Evolutionary conservation across 1,284 basidiomycete genomes (phyloP).

Genomic region (Trametes polyzona): DNA sequence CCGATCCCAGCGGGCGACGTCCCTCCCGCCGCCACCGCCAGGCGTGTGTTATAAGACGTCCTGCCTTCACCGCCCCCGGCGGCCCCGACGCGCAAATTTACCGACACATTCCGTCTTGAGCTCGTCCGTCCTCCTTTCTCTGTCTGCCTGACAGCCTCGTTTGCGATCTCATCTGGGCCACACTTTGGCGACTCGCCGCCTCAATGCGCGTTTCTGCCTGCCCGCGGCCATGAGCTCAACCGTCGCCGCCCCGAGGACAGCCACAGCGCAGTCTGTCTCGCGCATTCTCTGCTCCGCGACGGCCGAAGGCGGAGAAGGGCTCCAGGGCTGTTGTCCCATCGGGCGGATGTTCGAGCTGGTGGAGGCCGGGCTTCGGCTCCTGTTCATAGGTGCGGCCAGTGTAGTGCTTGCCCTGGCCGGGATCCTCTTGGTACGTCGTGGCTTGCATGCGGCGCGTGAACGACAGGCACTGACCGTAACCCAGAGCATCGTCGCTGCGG

Average conservation of each 20-base stretch:
- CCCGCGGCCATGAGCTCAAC: slow-evolving; percentile 19
- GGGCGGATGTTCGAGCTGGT: slow-evolving; percentile 14
- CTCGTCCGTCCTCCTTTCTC: not conserved
- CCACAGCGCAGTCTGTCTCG: slow-evolving; percentile 9
- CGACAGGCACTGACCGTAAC: not conserved
- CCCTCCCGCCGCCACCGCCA: no score
- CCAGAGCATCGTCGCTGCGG: slow-evolving; percentile 15
- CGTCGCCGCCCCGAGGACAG: slow-evolving; percentile 10
- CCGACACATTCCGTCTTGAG: not conserved
- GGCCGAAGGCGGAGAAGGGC: slow-evolving; percentile 3
- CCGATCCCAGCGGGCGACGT: slow-evolving; percentile 7
- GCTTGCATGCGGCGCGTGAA: not conserved
- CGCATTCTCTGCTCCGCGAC: slow-evolving; percentile 5
- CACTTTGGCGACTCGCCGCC: not conserved
- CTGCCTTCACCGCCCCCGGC: not conserved
- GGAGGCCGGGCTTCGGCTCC: not conserved
- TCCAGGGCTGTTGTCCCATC: slow-evolving; percentile 10
- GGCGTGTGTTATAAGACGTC: slow-evolving; percentile 4
- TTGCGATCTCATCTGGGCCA: no score
- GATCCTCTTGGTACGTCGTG: slow-evolving; percentile 18
- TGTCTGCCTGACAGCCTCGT: not conserved
- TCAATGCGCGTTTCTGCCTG: slow-evolving; percentile 4
- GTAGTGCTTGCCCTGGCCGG: slow-evolving; percentile 16
- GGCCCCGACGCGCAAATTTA: not conserved
- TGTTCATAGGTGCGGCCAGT: slow-evolving; percentile 19